Evolutionary conservation across 495 filamentous ascomycete species (phyloP), one percentile per base, ranked within the genome.

Genomic region (Podospora anserina): DNA sequence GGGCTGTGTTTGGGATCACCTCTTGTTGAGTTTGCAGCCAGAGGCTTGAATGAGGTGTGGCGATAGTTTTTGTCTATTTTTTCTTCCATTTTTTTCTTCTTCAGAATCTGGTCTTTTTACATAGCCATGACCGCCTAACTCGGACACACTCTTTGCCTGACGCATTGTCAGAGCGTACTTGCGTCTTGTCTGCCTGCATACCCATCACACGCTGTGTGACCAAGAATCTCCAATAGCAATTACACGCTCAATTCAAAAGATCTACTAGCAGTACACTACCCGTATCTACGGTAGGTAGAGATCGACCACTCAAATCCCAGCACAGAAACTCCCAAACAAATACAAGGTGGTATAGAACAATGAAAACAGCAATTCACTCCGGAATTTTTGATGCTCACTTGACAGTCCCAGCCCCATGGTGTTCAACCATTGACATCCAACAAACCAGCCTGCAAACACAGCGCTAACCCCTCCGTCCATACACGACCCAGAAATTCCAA

Each of bases 401-500:
- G 9, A 49, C 39, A 13, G 39, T 49, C 39, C 39, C 39, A 49
- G 9, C 23, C 23, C 23, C 23, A 2, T 23, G 23, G 1, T 49
- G 39, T 49, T 11, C 39, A 49, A 49, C 39, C 13, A 11, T 23
- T 2, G 23, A 23, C 23, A 23, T 23, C 23, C 23, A 49, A 49
- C 30, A 5, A 49, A 2, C 13, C 39, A 49, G 15, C 9, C 39
- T 9, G 13, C 39, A 49, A 1, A 49, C 39, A 49, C 39, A 49
- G 39, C 39, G 9, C 39, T 49, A 49, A 49, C 30, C 27, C 66
- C 61, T 67, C 19, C 66, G 26, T 7, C 66, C 66, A 63, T 67
- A 65, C n/a, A 65, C 27, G 19, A 64, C 62, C 19, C 60, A 70
- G 30, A 70, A 53, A 57, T 66, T 57, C 65, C 65, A 70, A 30